phyloP scores from a whole-genome alignment of 108 stramenopile genomes.

The Cyclotella cryptica region DNA sequence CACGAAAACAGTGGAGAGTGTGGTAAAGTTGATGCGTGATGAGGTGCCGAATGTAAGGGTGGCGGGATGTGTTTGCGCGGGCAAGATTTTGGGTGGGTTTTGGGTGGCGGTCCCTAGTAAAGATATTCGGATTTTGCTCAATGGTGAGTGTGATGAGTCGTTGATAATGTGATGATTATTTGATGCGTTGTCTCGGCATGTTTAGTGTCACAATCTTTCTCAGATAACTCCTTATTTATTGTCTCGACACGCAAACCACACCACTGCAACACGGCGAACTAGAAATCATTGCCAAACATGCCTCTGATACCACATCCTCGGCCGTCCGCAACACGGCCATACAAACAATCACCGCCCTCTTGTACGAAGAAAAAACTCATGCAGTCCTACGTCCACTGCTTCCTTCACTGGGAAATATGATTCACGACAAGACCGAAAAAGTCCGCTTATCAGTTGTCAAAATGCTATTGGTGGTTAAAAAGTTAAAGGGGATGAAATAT shows the following conservation, averaged over 20 bases:
- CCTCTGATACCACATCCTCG: slow-evolving; percentile 86
- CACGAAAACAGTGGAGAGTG: slow-evolving; percentile 70
- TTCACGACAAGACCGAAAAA: slow-evolving; percentile 92
- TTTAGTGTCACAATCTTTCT: neutral
- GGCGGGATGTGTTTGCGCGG: slow-evolving; percentile 82
- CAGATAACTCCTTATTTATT: neutral
- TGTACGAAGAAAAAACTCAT: slow-evolving; percentile 82
- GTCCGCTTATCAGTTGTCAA: slow-evolving; percentile 87
- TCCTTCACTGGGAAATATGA: slow-evolving; percentile 82
- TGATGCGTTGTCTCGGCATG: neutral
- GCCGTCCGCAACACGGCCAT: slow-evolving; percentile 85
- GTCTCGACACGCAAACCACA: neutral
- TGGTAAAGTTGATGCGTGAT: slow-evolving; percentile 81
- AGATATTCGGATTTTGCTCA: slow-evolving; percentile 84
- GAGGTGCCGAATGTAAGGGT: slow-evolving; percentile 79
- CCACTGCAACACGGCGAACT: slow-evolving; percentile 3
- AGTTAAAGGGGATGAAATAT: slow-evolving; percentile 82
- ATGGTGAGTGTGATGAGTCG: slow-evolving; percentile 52
- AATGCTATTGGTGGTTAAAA: slow-evolving; percentile 87
- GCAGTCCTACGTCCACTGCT: slow-evolving; percentile 87
- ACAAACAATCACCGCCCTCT: slow-evolving; percentile 69
- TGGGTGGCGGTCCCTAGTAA: slow-evolving; percentile 89
- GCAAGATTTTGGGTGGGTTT: slow-evolving; percentile 70
- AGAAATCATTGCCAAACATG: slow-evolving; percentile 83
- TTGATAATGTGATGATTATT: slow-evolving; percentile 1